Conservation (phyloP, 495 filamentous ascomycete species). For the Annulohypoxylon moriforme region DNA sequence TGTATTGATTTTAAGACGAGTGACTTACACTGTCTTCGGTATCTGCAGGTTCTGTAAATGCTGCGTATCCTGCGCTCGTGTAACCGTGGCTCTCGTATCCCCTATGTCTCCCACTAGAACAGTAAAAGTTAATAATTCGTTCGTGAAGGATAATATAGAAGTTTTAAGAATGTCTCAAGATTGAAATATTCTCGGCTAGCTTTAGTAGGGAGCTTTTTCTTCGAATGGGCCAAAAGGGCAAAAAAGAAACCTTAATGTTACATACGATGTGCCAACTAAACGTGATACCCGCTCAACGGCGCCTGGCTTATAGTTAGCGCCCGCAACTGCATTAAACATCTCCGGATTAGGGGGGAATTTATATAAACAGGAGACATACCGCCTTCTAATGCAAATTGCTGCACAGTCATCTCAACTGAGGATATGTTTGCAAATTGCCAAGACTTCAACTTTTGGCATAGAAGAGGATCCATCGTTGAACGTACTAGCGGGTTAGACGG, state of each 20-base stretch:
- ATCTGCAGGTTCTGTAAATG: conserved; percentile 16
- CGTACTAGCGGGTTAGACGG: conserved; percentile 26
- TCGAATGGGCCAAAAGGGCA: too few species aligned
- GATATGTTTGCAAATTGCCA: conserved; percentile 49
- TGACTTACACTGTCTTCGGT: neutral
- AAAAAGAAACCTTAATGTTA: too few species aligned
- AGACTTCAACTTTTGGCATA: conserved; percentile 31
- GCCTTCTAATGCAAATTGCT: conserved; percentile 43
- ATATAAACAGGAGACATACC: conserved; percentile 37
- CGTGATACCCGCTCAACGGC: conserved; percentile 45
- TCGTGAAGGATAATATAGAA: too few species aligned
- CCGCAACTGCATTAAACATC: neutral
- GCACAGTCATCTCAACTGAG: conserved; percentile 39
- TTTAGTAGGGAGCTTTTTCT: too few species aligned
- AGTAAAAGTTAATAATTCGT: too few species aligned
- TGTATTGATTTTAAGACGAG: neutral
- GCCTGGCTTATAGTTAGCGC: conserved; percentile 28
- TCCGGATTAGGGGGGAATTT: neutral
- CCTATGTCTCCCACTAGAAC: conserved; percentile 30
- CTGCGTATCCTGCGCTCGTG: conserved; percentile 27
- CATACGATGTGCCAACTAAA: conserved; percentile 29
- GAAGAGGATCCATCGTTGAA: conserved; percentile 4
- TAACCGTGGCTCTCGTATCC: conserved; percentile 35
- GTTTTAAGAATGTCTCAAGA: too few species aligned
- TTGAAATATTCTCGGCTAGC: too few species aligned